Conservation (phyloP, 768 basidiomycete species). For the Rhodotorula babjevae region DNA sequence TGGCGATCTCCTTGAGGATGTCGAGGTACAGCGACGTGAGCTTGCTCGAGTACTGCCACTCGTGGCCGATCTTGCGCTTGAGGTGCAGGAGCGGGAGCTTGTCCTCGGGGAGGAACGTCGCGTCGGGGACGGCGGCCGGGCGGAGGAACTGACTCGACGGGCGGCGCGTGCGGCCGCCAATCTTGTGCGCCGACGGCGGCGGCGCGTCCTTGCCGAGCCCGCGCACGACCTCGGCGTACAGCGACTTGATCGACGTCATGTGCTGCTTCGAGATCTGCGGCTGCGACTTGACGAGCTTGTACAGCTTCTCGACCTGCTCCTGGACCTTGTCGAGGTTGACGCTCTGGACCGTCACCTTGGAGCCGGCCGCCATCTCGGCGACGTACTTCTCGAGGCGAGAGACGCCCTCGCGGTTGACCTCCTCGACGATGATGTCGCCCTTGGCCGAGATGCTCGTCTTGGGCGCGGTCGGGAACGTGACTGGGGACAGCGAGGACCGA, state of each 20-base stretch:
- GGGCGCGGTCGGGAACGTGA: conserved; percentile 97
- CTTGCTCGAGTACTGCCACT: conserved; percentile 97
- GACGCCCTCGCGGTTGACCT: conserved; percentile 91
- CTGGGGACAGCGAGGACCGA: conserved; percentile 41
- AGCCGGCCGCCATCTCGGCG: conserved; percentile 85
- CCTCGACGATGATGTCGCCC: conserved; percentile 90
- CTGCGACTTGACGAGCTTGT: conserved; percentile 94
- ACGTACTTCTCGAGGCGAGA: conserved; percentile 95
- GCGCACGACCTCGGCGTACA: conserved; percentile 94
- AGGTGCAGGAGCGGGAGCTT: conserved; percentile 91
- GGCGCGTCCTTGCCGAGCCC: conserved; percentile 70
- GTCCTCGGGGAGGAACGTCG: conserved; percentile 70
- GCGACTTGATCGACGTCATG: conserved; percentile 84
- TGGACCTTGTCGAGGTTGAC: conserved; percentile 92
- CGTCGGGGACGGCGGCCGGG: conserved; percentile 64
- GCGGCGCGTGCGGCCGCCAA: conserved; percentile 65
- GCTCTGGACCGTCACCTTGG: conserved; percentile 64
- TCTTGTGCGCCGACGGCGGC: conserved; percentile 49
- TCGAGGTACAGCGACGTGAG: conserved; percentile 84
- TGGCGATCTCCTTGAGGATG: conserved; percentile 95
- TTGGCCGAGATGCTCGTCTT: conserved; percentile 86
- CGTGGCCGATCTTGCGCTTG: conserved; percentile 89
- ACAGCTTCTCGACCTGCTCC: conserved; percentile 90
- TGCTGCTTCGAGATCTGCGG: conserved; percentile 96
- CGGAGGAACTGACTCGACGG: conserved; percentile 96